Conservation (phyloP, 129 eudicot genomes). For the Saposhnikovia divaricata region DNA sequence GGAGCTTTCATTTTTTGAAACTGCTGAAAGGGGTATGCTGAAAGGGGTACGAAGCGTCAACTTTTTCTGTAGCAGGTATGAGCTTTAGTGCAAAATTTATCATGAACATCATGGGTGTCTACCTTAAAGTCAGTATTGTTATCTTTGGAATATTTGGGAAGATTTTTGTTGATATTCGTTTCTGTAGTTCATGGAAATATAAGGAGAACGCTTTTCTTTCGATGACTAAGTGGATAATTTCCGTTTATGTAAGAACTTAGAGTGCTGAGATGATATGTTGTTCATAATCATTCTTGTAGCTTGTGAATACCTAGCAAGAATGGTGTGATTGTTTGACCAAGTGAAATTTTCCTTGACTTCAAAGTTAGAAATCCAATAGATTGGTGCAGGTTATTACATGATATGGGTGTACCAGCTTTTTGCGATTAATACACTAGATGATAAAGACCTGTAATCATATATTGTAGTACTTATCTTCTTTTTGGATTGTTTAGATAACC, state of each 20-base stretch:
- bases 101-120: not conserved
- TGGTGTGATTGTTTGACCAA: not conserved
- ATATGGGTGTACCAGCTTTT: not conserved
- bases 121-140: not conserved
- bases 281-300: not conserved
- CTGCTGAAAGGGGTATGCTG: not conserved
- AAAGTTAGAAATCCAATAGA: not conserved
- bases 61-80: not conserved
- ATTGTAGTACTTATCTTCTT: not conserved
- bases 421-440: not conserved
- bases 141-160: too few species aligned
- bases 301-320: not conserved
- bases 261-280: not conserved
- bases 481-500: constrained; percentile 1
- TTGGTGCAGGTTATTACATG: not conserved
- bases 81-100: not conserved
- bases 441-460: not conserved
- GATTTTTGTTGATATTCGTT: not conserved
- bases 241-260: not conserved
- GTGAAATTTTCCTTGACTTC: too few species aligned
- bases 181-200: not conserved
- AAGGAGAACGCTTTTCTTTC: not conserved
- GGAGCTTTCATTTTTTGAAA: not conserved
- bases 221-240: not conserved
- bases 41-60: not conserved